Base-by-base conservation (phyloP, 2,329 filamentous ascomycete genomes). In the Neofusicoccum cordaticola region DNA sequence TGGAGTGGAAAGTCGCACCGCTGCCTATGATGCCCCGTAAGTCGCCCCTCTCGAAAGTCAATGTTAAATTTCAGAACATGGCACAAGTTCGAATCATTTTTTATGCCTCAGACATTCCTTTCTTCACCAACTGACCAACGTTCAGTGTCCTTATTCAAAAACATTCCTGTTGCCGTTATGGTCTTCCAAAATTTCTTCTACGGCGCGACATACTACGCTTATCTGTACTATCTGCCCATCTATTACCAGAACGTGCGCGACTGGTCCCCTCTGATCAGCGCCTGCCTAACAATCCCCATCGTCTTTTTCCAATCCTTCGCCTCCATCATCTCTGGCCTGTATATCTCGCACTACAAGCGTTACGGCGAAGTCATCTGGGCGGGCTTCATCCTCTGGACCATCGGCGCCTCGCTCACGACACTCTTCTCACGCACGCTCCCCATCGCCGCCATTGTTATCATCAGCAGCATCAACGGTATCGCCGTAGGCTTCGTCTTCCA, bases 221-320 rank as follows among this genome's bases (percentile, higher is more conserved):
- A 83, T 64, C 74, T 88, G 1, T 89, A 88, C 73, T 89, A 85
- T 68, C 72, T 89, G 4, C 86, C 86, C 1, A 75, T 88, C 0
- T 89, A 86, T 72, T 84, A 86, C 50, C 85, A 89, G 68, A 88
- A 87, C 64, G 84, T 82, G 2, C 79, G 81, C 27, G 75, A 77
- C 34, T 77, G 76, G 70, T 76, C 75, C 2, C 77, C 81, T 0
- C 70, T 83, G 13, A 74, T 76, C 12, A 85, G 86, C 3, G 86
- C 86, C 1, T 77, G 78, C 7, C 74, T 86, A 35, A 81, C 81
- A 2, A 75, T 84, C 8, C 80, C 84, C 0, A 75, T 87, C 66
- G 80, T 86, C 8, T 73, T 76, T 17, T 74, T 75, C 7, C 84
- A 88, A 72, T 72, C 79, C 3, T 67, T 77, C 1, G 71, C 78